A percentile compares a stretch with the other conserved stretches of the same genome.
These are phyloP conservation scores for Pinus tabuliformis DNA, from an alignment of 75 land plant species.

Conservation along the genomic window DNA sequence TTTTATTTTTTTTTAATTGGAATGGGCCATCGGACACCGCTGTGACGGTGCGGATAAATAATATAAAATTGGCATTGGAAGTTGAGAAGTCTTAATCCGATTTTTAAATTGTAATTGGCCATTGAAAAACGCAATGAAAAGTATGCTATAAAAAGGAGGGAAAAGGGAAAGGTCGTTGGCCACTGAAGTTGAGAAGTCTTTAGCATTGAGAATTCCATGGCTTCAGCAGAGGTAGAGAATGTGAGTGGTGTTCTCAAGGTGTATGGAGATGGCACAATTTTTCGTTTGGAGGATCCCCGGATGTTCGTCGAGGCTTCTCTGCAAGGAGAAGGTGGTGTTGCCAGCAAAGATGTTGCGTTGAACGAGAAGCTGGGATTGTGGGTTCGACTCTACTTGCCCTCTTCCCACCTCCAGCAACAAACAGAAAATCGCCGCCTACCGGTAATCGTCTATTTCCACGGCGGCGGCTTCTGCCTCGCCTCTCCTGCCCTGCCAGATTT, in stretches of 20 bases:
- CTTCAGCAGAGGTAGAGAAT: not conserved
- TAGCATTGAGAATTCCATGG: too few relatives aligned
- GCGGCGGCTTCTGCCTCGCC: constrained; percentile 36
- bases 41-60: too few relatives aligned
- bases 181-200: too few relatives aligned
- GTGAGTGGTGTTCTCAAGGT: not conserved
- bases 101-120: too few relatives aligned
- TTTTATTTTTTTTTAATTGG: too few relatives aligned
- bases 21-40: too few relatives aligned
- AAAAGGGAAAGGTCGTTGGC: too few relatives aligned
- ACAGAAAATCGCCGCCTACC: constrained; percentile 15
- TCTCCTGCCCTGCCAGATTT: constrained; percentile 8
- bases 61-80: too few relatives aligned
- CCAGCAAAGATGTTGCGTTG: constrained; percentile 13
- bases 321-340: constrained; percentile 12
- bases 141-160: too few relatives aligned
- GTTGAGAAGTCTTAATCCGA: too few relatives aligned
- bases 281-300: not conserved
- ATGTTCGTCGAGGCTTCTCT: not conserved
- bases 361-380: constrained; percentile 22
- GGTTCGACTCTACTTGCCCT: constrained; percentile 37
- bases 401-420: not conserved
- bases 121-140: too few relatives aligned
- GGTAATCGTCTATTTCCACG: constrained; percentile 47
- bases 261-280: not conserved